phyloP scores from a whole-genome alignment of 176 grass and related monocot genomes.

The Lolium rigidum region DNA sequence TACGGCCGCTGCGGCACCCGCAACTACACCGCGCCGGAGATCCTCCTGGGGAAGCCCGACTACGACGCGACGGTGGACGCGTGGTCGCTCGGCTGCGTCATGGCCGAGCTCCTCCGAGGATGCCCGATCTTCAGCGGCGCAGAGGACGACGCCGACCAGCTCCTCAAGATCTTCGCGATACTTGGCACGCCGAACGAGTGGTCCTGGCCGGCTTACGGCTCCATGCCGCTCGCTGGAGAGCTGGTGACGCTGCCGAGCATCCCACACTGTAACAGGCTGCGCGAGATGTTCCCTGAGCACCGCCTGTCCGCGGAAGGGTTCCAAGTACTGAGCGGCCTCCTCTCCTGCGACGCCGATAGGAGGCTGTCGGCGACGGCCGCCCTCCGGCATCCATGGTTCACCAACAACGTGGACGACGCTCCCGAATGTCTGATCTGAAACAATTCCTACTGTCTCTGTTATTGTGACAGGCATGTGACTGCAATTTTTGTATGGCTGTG shows the following conservation, averaged over 20 bases:
- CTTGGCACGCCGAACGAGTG: neutral
- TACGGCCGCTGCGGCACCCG: neutral
- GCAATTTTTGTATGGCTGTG: neutral
- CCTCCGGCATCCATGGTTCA: slow-evolving; percentile 10
- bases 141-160: neutral
- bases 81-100: slow-evolving; percentile 23
- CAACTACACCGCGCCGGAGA: slow-evolving; percentile 1
- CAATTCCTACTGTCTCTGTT: neutral
- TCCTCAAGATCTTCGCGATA: neutral
- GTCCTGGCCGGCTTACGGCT: neutral
- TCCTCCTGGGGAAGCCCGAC: slow-evolving; percentile 11
- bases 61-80: slow-evolving; percentile 12
- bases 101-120: slow-evolving; percentile 6
- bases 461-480: neutral
- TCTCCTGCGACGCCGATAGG: slow-evolving; percentile 5
- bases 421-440: neutral
- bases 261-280: slow-evolving; percentile 1
- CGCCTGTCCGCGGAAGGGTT: neutral
- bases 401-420: neutral
- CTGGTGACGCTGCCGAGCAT: slow-evolving; percentile 22
- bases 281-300: neutral
- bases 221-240: slow-evolving; percentile 6
- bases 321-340: slow-evolving; percentile 28
- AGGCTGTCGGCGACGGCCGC: neutral
- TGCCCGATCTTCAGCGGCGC: neutral